A percentile compares a stretch with the other conserved stretches of the same genome.
phyloP scores from a whole-genome alignment of 1,139 yeast genomes.

The Candida tunisiensis region DNA sequence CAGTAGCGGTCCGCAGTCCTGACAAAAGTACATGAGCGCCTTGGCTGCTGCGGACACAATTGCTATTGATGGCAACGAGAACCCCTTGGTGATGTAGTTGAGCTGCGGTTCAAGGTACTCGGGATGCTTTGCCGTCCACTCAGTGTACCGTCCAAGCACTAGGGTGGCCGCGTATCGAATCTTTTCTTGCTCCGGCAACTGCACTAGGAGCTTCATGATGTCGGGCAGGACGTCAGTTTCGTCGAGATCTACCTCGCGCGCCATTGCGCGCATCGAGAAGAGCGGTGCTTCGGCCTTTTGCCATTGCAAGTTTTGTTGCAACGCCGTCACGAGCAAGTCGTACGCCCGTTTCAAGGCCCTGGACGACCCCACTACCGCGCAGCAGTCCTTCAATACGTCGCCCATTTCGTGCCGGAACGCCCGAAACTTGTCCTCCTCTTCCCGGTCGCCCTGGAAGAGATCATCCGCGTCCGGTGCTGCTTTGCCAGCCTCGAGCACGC shows the following conservation, averaged over 20 bases:
- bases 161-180: conserved; percentile 85
- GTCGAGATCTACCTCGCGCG: conserved; percentile 60
- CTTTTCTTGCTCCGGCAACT: conserved; percentile 73
- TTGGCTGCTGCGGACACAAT: conserved; percentile 56
- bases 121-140: conserved; percentile 85
- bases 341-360: conserved; percentile 51
- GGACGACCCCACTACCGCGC: conserved; percentile 71
- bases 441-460: conserved; percentile 45
- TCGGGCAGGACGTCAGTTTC: conserved; percentile 63
- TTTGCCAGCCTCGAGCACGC: no score
- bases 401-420: conserved; percentile 96
- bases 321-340: conserved; percentile 26
- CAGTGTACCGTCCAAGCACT: conserved; percentile 86
- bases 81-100: conserved; percentile 70
- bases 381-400: conserved; percentile 87
- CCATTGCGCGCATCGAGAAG: conserved; percentile 87
- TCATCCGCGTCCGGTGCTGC: conserved; percentile 21
- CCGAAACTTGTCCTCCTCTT: conserved; percentile 82
- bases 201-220: conserved; percentile 52
- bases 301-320: no score
- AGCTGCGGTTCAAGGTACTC: conserved; percentile 69
- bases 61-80: conserved; percentile 22
- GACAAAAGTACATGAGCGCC: conserved; percentile 88
- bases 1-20: conserved; percentile 63
- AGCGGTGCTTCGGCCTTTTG: conserved; percentile 83